These are phyloP conservation scores for Camelina hispida DNA, from an alignment of 345 rosid genomes.

Conservation along the genomic window DNA sequence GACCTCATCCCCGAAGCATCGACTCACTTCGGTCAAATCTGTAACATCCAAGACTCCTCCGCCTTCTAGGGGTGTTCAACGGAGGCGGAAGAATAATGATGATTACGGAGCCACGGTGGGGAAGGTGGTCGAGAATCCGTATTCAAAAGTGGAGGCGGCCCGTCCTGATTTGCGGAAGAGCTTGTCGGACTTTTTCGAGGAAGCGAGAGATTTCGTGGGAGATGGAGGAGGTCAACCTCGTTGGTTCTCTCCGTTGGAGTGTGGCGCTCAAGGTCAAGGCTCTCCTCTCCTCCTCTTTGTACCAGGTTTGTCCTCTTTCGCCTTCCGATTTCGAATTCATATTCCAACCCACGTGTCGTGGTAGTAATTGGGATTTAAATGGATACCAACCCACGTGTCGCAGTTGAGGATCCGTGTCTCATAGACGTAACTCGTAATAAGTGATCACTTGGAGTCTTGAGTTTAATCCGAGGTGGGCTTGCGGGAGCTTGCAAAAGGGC, in stretches of 20 bases:
- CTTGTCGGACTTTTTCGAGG: slow-evolving; percentile 50
- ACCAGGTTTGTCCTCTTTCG: slow-evolving; percentile 49
- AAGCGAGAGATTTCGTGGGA: slow-evolving; percentile 46
- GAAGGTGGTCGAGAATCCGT: slow-evolving; percentile 11
- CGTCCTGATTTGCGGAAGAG: slow-evolving; percentile 42
- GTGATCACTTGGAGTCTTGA: too few species aligned
- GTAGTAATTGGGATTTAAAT: too few species aligned
- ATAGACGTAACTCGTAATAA: too few species aligned
- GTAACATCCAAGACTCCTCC: neutral
- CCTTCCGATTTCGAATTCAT: too few species aligned
- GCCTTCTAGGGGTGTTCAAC: neutral
- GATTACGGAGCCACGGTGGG: neutral
- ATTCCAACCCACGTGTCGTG: too few species aligned
- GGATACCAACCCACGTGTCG: too few species aligned
- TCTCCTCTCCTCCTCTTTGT: slow-evolving; percentile 63
- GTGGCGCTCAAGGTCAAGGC: slow-evolving; percentile 33
- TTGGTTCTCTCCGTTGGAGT: slow-evolving; percentile 71
- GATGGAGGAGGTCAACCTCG: slow-evolving; percentile 66
- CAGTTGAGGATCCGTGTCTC: too few species aligned
- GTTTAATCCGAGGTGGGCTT: too few species aligned
- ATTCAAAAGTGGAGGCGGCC: slow-evolving; percentile 34
- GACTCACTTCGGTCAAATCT: slow-evolving; percentile 22
- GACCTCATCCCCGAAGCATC: neutral
- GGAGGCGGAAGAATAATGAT: neutral
- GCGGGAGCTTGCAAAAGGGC: too few species aligned